Evolutionary conservation across 140 eudicot genomes (phyloP).

Genomic region (Oenanthe javanica): DNA sequence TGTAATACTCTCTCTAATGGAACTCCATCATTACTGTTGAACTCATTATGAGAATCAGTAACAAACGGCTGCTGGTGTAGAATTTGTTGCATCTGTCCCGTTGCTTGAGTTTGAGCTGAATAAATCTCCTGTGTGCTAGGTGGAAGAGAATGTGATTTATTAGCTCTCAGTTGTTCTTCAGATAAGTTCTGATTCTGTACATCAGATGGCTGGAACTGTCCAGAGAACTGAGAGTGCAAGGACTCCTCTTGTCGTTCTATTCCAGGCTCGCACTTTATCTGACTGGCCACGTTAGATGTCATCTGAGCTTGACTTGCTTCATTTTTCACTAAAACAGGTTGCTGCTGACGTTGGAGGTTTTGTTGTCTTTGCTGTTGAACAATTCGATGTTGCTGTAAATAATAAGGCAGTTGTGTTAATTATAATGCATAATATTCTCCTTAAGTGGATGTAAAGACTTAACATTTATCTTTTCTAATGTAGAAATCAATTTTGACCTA

Average conservation of each 20-base stretch:
- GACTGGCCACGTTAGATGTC: conserved; percentile 35
- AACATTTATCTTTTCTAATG: conserved; percentile 37
- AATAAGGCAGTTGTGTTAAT: conserved; percentile 39
- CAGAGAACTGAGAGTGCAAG: conserved; percentile 42
- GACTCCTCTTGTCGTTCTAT: conserved; percentile 31
- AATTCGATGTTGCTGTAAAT: conserved; percentile 52
- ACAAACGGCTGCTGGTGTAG: conserved; percentile 36
- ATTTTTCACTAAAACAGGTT: conserved; percentile 29
- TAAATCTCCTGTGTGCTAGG: conserved; percentile 38
- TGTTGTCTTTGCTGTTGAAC: conserved; percentile 43
- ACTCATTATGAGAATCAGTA: conserved; percentile 39
- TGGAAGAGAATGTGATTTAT: conserved; percentile 30
- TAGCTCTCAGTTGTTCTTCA: conserved; percentile 36
- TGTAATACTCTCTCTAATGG: conserved; percentile 37
- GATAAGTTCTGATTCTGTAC: conserved; percentile 26
- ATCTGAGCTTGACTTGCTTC: conserved; percentile 45
- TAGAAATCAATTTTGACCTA: conserved; percentile 30
- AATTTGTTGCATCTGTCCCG: conserved; percentile 46
- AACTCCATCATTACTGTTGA: conserved; percentile 30
- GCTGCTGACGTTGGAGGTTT: conserved; percentile 46
- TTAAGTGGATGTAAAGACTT: conserved; percentile 31
- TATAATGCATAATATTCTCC: conserved; percentile 35
- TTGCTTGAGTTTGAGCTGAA: conserved; percentile 30
- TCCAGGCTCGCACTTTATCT: conserved; percentile 39
- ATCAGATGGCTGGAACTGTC: conserved; percentile 45